Conservation (phyloP, 2,329 filamentous ascomycete species). For the Didymella segeticola region DNA sequence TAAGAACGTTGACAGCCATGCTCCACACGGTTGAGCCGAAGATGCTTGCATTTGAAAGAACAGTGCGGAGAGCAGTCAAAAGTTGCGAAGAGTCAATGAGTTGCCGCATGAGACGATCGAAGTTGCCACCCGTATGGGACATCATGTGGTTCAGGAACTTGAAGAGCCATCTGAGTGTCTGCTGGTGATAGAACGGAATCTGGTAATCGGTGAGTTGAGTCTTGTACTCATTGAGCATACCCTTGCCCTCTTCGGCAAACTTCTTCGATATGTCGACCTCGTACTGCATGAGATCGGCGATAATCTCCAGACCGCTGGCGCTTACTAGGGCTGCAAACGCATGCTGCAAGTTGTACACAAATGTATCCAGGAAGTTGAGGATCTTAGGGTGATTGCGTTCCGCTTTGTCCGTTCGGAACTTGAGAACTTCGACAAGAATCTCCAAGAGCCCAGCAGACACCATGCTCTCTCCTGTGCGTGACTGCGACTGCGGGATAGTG, state of each 20-base stretch:
- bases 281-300: constrained; percentile 83
- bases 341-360: constrained; percentile 84
- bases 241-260: constrained; percentile 70
- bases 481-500: constrained; percentile 74
- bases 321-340: constrained; percentile 84
- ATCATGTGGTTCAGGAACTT: constrained; percentile 98
- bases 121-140: constrained; percentile 79
- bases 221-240: constrained; percentile 74
- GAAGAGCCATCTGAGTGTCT: constrained; percentile 90
- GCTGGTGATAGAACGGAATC: constrained; percentile 91
- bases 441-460: constrained; percentile 89
- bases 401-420: constrained; percentile 79
- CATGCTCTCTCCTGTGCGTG: constrained; percentile 80
- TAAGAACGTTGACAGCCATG: constrained; percentile 87
- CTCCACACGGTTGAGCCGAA: constrained; percentile 98
- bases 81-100: constrained; percentile 91
- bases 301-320: constrained; percentile 84
- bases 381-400: constrained; percentile 84
- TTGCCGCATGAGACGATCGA: constrained; percentile 88
- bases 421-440: constrained; percentile 86
- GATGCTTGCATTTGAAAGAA: constrained; percentile 78
- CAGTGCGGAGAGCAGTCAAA: constrained; percentile 76
- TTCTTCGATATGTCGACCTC: constrained; percentile 75
- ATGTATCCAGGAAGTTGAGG: constrained; percentile 84
- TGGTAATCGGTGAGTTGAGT: constrained; percentile 90